A percentile compares a stretch with the other conserved stretches of the same genome.
These are phyloP conservation scores for Lachancea kluyveri DNA, from an alignment of 805 yeast genomes.

Conservation along the genomic window DNA sequence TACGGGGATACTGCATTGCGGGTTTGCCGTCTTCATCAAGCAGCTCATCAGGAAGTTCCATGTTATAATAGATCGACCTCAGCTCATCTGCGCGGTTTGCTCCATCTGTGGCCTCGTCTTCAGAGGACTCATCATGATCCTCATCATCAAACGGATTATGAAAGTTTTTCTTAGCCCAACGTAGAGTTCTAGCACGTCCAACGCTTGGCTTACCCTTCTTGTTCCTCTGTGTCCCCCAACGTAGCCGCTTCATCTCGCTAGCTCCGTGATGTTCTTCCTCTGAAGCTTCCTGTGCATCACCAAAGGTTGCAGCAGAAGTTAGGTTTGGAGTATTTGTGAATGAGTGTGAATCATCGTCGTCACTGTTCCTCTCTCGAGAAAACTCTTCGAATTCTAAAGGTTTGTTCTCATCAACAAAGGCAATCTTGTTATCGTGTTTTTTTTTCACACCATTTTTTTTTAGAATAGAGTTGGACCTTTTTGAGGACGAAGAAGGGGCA, in stretches of 20 bases:
- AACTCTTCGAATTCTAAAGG: constrained; percentile 16
- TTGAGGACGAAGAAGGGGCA: constrained; percentile 7
- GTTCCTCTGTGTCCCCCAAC: constrained; percentile 90
- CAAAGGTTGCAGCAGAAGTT: constrained; percentile 13
- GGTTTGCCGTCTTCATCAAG: constrained; percentile 60
- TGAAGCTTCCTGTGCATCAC: constrained; percentile 6
- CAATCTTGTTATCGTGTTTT: constrained; percentile 9
- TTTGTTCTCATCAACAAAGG: constrained; percentile 14
- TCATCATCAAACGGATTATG: constrained; percentile 29
- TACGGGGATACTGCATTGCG: constrained; percentile 60
- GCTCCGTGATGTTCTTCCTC: constrained; percentile 10
- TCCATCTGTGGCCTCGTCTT: constrained; percentile 29
- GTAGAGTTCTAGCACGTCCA: constrained; percentile 55
- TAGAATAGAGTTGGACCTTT: constrained; percentile 13
- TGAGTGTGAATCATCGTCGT: constrained; percentile 22
- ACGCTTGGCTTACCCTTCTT: constrained; percentile 61
- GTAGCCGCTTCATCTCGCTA: constrained; percentile 55
- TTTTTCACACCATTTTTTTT: constrained; percentile 11
- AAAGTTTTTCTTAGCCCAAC: constrained; percentile 37
- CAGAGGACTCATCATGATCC: constrained; percentile 25
- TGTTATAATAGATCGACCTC: constrained; percentile 54
- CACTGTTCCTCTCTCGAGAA: constrained; percentile 10
- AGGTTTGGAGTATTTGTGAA: constrained; percentile 25
- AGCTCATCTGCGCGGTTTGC: constrained; percentile 35
- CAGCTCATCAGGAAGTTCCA: constrained; percentile 51